Evolutionary conservation across 2,329 filamentous ascomycete species (phyloP), one percentile per base, ranked within the genome.

Genomic region (Elsinoe fawcettii): DNA sequence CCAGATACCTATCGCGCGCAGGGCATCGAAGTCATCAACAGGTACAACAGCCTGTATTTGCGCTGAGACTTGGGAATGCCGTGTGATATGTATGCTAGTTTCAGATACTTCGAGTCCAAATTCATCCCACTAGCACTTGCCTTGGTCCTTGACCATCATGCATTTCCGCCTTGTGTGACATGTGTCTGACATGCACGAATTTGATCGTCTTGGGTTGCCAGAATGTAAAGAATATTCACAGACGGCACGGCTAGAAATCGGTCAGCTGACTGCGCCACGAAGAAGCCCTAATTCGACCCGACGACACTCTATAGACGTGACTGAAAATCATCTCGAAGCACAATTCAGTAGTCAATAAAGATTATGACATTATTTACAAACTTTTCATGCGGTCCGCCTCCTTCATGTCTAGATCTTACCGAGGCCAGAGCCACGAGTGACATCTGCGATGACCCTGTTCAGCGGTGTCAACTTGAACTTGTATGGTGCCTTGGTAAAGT

Each of bases 401-500:
- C 41, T n/a, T 18, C 4, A n/a, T n/a, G n/a, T n/a, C 46, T 51
- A 59, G 37, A 77, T 69, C 43, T 74, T 75, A 0, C 77, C 77
- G 30, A 80, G 61, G 16, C 77, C 77, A 34, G 70, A 74, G 3
- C 76, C 76, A 3, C 69, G 66, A 63, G 72, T 74, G 2, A 77
- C 73, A 6, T 74, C 63, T 6, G 68, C 64, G 14, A 71, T 63
- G 0, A 80, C 74, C n/a, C 73, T 61, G 22, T 65, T 64, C 39
- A 80, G 64, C 0, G 74, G 71, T 0, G 78, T 80, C 20, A 80
- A 67, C 58, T 72, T 74, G 66, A 73, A 80, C 59, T 69, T 67
- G 64, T 80, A 80, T 8, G 73, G 74, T 2, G 74, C 77, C 63
- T 71, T 70, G 3, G 71, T 74, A 59, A 81, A 79, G 55, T 72